Base-by-base conservation (phyloP, 2,329 filamentous ascomycete genomes). In the Talaromyces sp. region DNA sequence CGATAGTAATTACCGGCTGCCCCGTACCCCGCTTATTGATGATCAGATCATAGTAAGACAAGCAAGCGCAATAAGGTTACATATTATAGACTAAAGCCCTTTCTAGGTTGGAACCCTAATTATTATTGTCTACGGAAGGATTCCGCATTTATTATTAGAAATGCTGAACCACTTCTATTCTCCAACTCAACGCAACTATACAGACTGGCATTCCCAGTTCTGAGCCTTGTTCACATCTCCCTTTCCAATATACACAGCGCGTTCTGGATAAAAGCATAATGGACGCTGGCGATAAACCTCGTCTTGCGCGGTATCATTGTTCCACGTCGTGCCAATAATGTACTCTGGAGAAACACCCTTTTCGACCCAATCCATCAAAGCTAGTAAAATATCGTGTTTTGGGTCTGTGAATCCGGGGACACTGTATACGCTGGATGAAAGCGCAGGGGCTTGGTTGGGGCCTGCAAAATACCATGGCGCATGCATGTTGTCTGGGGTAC, bases 351-450 rank as follows among this genome's bases (percentile, higher is more conserved):
- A 63, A 16, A 50, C 59, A 23, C 57, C 66, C 4, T 65, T 65
- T 54, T 68, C 67, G n/a, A 67, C 66, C 64, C 67, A 68, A 14
- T 52, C 56, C 57, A 68, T 64, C 52, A 68, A 53, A 31, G 67
- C 64, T 3, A 68, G 56, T 5, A 67, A 28, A 27, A 65, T 54
- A 27, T 67, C 66, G 28, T 68, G 67, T n/a, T 64, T 58, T 1
- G 52, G 30, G 30, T 63, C 61, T 14, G 28, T 6, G n/a, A 42
- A 63, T 4, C 61, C 57, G 1, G 61, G 61, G 6, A 63, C 61
- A 30, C 61, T 60, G 34, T 60, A 33, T 12, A 57, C 9, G 28
- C 34, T 31, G 10, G 52, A 31, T 16, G 33, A 42, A 9, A 60
- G 57, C 14, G 40, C 8, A 3, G 51, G 23, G 14, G 40, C 52